Evolutionary conservation across 2,329 filamentous ascomycete species (phyloP), one percentile per base, ranked within the genome.

Genomic region (Aspergillus carbonarius): DNA sequence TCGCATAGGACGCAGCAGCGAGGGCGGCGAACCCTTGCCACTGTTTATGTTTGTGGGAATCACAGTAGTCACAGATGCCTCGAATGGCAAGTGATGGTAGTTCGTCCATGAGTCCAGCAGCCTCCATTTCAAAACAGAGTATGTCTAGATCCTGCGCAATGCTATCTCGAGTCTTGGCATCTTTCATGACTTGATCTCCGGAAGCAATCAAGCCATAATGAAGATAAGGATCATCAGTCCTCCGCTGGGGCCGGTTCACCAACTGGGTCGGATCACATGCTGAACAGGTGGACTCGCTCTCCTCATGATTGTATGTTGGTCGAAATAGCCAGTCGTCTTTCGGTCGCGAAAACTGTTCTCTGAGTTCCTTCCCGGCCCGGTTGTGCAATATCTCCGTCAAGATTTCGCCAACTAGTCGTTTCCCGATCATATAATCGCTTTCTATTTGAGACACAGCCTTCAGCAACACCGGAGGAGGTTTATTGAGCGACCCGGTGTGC

Each of bases 41-140:
- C 9, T 54, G 25, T 30, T 70, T 63, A 30, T 62, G 64, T 39
- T 71, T 69, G 54, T 70, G 66, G 3, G 63, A 62, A 46, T 71
- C 69, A 7, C 59, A 60, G 32, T 70, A 70, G 34, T 71, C 63
- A 49, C 62, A 68, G 7, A 70, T 68, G 4, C 68, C 68, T 47
- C 63, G 58, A 27, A 71, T 63, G 4, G 63, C 60, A 4, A 70
- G 60, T 30, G 60, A 69, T 30, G 58, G 63, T 4, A 70, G 48
- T 5, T 57, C 20, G 25, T 68, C 61, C 64, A 69, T 64, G 6
- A 64, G n/a, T 5, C 23, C 23, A 23, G 23, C 23, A 23, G 23
- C 23, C 23, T 23, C 23, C 23, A 23, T 23, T 5, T 39, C 35
- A 5, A 39, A 39, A 9, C 35, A 39, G 35, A 39, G 35, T 17